Conservation (phyloP, 805 yeast genomes). For the Candida yuanshanica region DNA sequence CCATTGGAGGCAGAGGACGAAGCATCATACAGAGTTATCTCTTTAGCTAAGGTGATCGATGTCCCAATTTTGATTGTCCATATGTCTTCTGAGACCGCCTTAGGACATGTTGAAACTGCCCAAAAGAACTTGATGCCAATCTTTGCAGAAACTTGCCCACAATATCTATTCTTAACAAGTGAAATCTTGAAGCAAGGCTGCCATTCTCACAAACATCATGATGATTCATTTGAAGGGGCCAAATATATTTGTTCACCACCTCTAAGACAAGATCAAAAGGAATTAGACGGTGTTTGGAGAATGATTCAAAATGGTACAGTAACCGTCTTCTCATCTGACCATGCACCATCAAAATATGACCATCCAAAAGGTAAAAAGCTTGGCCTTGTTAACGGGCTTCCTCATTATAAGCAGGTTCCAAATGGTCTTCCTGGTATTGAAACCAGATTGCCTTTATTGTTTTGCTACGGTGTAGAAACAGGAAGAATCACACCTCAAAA, state of each 20-base stretch:
- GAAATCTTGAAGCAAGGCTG: slow-evolving; percentile 28
- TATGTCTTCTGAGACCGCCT: slow-evolving; percentile 39
- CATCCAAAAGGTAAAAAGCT: slow-evolving; percentile 36
- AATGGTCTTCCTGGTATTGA: slow-evolving; percentile 47
- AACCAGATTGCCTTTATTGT: slow-evolving; percentile 39
- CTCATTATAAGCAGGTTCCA: slow-evolving; percentile 39
- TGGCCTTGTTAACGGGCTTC: slow-evolving; percentile 35
- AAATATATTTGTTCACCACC: slow-evolving; percentile 49
- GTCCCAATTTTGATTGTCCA: slow-evolving; percentile 43
- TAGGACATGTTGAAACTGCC: slow-evolving; percentile 36
- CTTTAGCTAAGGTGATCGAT: slow-evolving; percentile 37
- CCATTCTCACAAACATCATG: slow-evolving; percentile 21
- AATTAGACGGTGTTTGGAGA: slow-evolving; percentile 40
- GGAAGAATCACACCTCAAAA: slow-evolving; percentile 35
- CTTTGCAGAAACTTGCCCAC: slow-evolving; percentile 47
- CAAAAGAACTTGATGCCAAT: slow-evolving; percentile 38
- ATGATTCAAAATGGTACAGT: slow-evolving; percentile 42
- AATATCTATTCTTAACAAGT: slow-evolving; percentile 38
- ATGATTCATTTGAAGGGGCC: slow-evolving; percentile 40
- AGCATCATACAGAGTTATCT: slow-evolving; percentile 43
- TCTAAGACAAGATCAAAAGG: slow-evolving; percentile 33
- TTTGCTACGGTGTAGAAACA: slow-evolving; percentile 38
- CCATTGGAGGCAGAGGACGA: slow-evolving; percentile 43
- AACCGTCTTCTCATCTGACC: slow-evolving; percentile 41
- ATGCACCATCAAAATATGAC: slow-evolving; percentile 40